These are phyloP conservation scores for Eucalyptus curtisii DNA, from an alignment of 345 rosid species.

Conservation along the genomic window DNA sequence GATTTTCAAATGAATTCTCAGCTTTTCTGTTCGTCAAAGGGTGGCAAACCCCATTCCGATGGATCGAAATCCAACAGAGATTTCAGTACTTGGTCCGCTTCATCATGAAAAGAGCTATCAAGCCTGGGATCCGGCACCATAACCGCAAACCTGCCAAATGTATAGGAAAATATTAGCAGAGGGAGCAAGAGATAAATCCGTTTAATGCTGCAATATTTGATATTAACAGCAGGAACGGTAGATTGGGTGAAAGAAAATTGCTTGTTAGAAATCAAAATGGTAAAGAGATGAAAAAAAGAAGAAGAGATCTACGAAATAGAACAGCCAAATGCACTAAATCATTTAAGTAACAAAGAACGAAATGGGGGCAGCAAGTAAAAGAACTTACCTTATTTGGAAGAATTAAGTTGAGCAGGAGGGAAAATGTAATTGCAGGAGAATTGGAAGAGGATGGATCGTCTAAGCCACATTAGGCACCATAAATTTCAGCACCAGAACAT, in stretches of 20 bases:
- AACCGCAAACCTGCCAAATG: conserved; percentile 40
- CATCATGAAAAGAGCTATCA: conserved; percentile 42
- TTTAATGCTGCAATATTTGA: no score
- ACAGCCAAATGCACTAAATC: no score
- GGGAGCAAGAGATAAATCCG: no score
- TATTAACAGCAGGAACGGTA: background rate
- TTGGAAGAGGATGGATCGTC: background rate
- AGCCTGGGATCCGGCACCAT: conserved; percentile 89
- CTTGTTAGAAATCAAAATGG: background rate
- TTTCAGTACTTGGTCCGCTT: conserved; percentile 64
- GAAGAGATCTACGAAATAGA: no score
- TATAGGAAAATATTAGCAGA: background rate
- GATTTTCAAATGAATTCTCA: background rate
- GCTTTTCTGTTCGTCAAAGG: conserved; percentile 28
- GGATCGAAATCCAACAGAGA: conserved; percentile 69
- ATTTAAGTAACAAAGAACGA: no score
- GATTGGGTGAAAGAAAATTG: background rate
- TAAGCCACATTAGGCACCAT: background rate
- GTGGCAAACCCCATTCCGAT: conserved; percentile 56
- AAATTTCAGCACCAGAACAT: no score
- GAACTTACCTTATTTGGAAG: no score
- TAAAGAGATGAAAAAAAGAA: background rate
- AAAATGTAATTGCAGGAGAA: background rate
- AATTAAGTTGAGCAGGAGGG: no score
- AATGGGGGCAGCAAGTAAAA: no score